Base-by-base conservation (phyloP, 1,284 basidiomycete species). In the Sparassis latifolia region DNA sequence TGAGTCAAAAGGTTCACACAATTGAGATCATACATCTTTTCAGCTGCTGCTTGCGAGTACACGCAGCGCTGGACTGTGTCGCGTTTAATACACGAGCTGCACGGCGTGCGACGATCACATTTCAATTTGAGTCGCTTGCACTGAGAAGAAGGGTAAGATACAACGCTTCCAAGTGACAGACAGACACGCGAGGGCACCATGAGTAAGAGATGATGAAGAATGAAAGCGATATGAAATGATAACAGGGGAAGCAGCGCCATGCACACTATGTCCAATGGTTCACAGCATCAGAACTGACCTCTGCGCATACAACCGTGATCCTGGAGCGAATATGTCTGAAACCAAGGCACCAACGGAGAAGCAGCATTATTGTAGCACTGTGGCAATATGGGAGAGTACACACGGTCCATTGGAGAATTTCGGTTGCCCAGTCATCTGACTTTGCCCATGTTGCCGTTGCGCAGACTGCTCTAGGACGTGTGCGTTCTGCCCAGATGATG, bases 91-190 rank as follows among this genome's bases (percentile, higher is more conserved):
- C 88, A 90, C 30, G 82, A 84, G 2, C 79, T 79, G 57, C 87
- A 90, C 0, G 87, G 87, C 1, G 74, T 80, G 28, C 82, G 76
- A 45, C 87, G 73, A 68, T 90, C 88, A 63, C 87, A 90, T 67
- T 84, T 88, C 48, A 90, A 75, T 60, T 90, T 90, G 47, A 90
- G 74, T 6, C 87, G 85, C 66, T 90, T 90, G 71, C 87, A 90
- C 85, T 90, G 52, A 3, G 47, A 12, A 49, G 32, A 39, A 40
- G n/a, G 10, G 47, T 56, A 5, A 33, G 27, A 33, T 27, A 27
- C 9, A 27, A 35, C 32, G 27, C 32, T 27, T 20, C 20, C 20
- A 37, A n/a, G 10, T n/a, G 37, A n/a, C 5, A 33, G 10, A 27
- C n/a, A 46, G 33, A 47, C 31, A 33, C 10, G 20, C 10, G 33